phyloP scores from a whole-genome alignment of 2,329 filamentous ascomycete genomes.

The Neonectria coccinea region DNA sequence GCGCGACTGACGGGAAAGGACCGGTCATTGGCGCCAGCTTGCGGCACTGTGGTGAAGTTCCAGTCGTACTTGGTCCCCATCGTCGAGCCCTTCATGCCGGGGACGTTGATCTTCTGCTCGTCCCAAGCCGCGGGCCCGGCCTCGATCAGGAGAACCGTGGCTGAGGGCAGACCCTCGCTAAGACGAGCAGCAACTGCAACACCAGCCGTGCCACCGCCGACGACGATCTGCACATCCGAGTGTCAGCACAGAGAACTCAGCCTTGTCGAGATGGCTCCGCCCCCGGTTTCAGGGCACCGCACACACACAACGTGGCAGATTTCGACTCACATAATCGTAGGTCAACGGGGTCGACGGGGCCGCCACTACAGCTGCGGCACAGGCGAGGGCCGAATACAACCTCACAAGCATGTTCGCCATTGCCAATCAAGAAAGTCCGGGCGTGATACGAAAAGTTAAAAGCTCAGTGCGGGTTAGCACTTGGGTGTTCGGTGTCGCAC shows the following conservation, averaged over 20 bases:
- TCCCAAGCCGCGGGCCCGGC: slow-evolving; percentile 46
- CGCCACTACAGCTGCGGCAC: slow-evolving; percentile 32
- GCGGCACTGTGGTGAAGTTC: slow-evolving; percentile 58
- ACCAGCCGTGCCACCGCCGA: slow-evolving; percentile 48
- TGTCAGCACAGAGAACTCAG: slow-evolving; percentile 6
- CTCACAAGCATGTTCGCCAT: slow-evolving; percentile 31
- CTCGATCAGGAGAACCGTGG: slow-evolving; percentile 48
- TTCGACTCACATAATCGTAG: slow-evolving; percentile 39
- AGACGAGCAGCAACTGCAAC: slow-evolving; percentile 49
- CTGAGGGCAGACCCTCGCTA: slow-evolving; percentile 46
- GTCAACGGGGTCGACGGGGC: slow-evolving; percentile 24
- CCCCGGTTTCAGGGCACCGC: background rate
- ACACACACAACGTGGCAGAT: slow-evolving; percentile 3
- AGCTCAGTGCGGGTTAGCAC: slow-evolving; percentile 3
- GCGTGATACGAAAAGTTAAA: slow-evolving; percentile 16
- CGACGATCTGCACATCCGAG: slow-evolving; percentile 7
- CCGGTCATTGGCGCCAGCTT: slow-evolving; percentile 54
- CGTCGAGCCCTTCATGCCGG: slow-evolving; percentile 47
- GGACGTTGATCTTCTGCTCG: slow-evolving; percentile 49
- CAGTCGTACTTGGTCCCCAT: slow-evolving; percentile 52
- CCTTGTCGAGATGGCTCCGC: background rate
- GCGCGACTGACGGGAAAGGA: slow-evolving; percentile 58
- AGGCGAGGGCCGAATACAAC: slow-evolving; percentile 32
- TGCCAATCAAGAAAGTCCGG: background rate
- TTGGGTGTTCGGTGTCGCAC: background rate